Conservation (phyloP, 2,329 filamentous ascomycete genomes). For the Exophiala sideris region DNA sequence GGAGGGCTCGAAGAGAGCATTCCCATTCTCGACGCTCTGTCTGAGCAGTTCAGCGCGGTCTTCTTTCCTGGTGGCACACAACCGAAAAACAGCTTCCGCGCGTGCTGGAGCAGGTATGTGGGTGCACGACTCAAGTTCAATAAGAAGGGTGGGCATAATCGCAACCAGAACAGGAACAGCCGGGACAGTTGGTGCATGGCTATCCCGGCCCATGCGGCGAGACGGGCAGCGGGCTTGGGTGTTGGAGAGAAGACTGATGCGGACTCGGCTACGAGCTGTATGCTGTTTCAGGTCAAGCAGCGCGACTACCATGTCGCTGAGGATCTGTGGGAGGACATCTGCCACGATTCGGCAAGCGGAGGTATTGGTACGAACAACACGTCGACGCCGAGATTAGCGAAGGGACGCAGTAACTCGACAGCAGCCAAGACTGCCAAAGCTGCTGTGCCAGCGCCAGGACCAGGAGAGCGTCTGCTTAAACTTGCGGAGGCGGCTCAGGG, state of each 20-base stretch:
- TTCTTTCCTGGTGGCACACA: conserved; percentile 29
- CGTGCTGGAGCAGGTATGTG: conserved; percentile 29
- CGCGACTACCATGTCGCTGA: conserved; percentile 25
- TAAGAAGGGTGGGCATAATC: conserved; percentile 1
- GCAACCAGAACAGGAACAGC: conserved; percentile 27
- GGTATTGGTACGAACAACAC: background rate
- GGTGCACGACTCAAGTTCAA: conserved; percentile 31
- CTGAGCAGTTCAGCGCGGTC: conserved; percentile 22
- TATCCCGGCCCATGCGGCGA: conserved; percentile 30
- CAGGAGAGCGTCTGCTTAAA: background rate
- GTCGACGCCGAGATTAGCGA: background rate
- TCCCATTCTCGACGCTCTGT: conserved; percentile 28
- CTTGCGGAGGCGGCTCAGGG: background rate
- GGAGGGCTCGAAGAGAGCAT: conserved; percentile 23
- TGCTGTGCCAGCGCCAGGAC: background rate
- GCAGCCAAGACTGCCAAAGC: background rate
- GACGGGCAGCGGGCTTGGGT: conserved; percentile 30
- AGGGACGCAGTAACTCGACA: background rate
- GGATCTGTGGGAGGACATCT: conserved; percentile 11
- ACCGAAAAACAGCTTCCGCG: conserved; percentile 29
- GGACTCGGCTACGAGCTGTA: conserved; percentile 11
- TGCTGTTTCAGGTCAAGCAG: conserved; percentile 29
- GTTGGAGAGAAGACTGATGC: conserved; percentile 9
- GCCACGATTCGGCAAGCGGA: no score
- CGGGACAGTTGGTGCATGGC: conserved; percentile 28